These are phyloP conservation scores for Pilasporangium apinafurcum DNA, from an alignment of 352 stramenopile species.

Conservation along the genomic window DNA sequence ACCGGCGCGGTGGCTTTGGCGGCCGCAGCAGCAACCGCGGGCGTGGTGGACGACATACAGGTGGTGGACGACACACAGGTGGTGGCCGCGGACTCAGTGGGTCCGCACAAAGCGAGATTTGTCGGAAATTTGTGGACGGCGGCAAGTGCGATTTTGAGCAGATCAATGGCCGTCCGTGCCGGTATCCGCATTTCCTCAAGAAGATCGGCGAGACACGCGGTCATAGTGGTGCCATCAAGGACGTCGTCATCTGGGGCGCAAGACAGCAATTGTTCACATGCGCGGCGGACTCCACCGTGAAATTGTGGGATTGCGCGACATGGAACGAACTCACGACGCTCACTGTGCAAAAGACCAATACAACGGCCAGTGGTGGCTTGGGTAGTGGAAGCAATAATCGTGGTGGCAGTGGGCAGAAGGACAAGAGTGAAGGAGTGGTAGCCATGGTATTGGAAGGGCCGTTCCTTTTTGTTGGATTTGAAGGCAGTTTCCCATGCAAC, in stretches of 20 bases:
- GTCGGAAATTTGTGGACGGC: constrained; percentile 50
- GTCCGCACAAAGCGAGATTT: constrained; percentile 49
- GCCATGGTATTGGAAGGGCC: constrained; percentile 65
- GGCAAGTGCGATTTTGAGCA: constrained; percentile 58
- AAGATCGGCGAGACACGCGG: constrained; percentile 77
- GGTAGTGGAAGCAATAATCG: background rate
- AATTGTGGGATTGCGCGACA: constrained; percentile 78
- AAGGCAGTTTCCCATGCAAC: constrained; percentile 53
- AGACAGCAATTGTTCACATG: constrained; percentile 78
- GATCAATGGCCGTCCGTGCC: constrained; percentile 48
- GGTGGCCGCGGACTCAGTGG: constrained; percentile 21
- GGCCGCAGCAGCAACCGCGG: constrained; percentile 25
- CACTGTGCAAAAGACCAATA: constrained; percentile 27
- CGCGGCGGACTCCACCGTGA: constrained; percentile 58
- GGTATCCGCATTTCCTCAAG: constrained; percentile 78
- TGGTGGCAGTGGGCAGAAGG: background rate
- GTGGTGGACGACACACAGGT: too few relatives aligned
- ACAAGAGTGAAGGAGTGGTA: constrained; percentile 48
- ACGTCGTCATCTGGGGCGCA: constrained; percentile 68
- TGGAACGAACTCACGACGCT: constrained; percentile 81
- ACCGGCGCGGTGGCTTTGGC: constrained; percentile 21
- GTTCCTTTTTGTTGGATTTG: constrained; percentile 80
- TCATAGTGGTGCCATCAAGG: constrained; percentile 66
- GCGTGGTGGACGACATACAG: too few relatives aligned
- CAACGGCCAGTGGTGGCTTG: background rate